These are phyloP conservation scores for Sechiopsis laciniata DNA, from an alignment of 306 rosid genomes.

Conservation along the genomic window DNA sequence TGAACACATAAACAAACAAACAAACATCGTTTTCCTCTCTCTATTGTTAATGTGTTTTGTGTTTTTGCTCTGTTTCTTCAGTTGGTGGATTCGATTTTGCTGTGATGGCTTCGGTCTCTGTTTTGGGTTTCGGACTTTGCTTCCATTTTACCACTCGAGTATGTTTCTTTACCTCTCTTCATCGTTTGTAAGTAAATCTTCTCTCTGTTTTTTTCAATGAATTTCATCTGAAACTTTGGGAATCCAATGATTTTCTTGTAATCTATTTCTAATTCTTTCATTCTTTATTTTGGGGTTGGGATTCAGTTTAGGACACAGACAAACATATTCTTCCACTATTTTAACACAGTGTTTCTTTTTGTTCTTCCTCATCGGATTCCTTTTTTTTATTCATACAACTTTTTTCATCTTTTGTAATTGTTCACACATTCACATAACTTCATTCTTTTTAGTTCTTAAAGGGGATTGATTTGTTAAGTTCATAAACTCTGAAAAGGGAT, in stretches of 20 bases:
- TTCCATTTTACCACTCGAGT: constrained; percentile 46
- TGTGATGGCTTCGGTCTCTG: constrained; percentile 55
- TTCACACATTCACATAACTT: no score
- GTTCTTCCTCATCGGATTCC: constrained; percentile 89
- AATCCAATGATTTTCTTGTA: constrained; percentile 82
- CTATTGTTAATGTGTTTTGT: background rate
- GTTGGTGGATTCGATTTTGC: constrained; percentile 32
- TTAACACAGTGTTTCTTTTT: constrained; percentile 13
- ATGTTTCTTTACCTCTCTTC: constrained; percentile 50
- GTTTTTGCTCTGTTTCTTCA: background rate
- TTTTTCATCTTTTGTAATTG: no score
- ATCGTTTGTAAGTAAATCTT: constrained; percentile 28
- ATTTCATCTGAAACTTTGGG: constrained; percentile 54
- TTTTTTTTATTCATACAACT: background rate
- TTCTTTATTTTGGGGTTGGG: constrained; percentile 54
- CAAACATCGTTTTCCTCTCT: background rate
- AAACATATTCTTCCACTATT: background rate
- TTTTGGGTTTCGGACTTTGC: constrained; percentile 50
- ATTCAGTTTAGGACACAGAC: constrained; percentile 48
- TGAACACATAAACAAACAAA: background rate
- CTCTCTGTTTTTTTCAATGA: constrained; percentile 39
- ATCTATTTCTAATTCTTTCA: constrained; percentile 60
- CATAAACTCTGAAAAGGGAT: constrained; percentile 16
- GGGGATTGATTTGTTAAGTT: background rate
- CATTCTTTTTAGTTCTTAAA: no score